Percentiles rank a stretch among this genome's conserved stretches.
phyloP scores from a whole-genome alignment of 345 rosid species.

The Gossypium arboreum region DNA sequence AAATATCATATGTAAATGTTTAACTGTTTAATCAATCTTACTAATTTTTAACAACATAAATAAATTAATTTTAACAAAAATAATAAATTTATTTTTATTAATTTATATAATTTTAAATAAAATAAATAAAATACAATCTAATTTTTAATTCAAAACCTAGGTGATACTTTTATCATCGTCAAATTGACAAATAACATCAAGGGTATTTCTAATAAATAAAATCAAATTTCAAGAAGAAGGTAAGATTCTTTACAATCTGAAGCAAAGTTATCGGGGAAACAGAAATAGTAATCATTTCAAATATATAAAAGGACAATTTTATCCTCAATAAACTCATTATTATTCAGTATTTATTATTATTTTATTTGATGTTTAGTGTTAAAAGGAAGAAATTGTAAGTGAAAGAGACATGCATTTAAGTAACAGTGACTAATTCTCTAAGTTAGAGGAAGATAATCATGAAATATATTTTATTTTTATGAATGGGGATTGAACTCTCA shows the following conservation, averaged over 20 bases:
- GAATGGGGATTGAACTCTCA: too few relatives aligned
- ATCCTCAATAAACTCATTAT: not conserved
- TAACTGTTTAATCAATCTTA: rapidly evolving
- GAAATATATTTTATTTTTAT: not conserved
- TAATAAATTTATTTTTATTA: too few relatives aligned
- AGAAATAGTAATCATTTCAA: not conserved
- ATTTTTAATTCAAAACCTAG: rapidly evolving
- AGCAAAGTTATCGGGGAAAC: not conserved
- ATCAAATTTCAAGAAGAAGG: not conserved
- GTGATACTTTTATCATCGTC: not conserved
- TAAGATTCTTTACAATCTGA: not conserved
- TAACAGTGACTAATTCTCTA: too few relatives aligned
- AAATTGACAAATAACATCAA: not conserved
- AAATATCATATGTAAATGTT: rapidly evolving
- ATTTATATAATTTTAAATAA: rapidly evolving
- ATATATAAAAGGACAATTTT: not conserved
- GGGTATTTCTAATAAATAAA: not conserved
- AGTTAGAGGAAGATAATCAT: too few relatives aligned
- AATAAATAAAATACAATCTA: too few relatives aligned
- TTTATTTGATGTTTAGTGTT: too few relatives aligned
- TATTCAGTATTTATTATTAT: not conserved
- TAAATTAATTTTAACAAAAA: rapidly evolving
- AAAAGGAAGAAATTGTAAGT: too few relatives aligned
- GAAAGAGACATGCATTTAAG: too few relatives aligned
- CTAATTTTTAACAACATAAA: rapidly evolving